These are phyloP conservation scores for Cyclotella atomus DNA, from an alignment of 108 stramenopile species.

Conservation along the genomic window DNA sequence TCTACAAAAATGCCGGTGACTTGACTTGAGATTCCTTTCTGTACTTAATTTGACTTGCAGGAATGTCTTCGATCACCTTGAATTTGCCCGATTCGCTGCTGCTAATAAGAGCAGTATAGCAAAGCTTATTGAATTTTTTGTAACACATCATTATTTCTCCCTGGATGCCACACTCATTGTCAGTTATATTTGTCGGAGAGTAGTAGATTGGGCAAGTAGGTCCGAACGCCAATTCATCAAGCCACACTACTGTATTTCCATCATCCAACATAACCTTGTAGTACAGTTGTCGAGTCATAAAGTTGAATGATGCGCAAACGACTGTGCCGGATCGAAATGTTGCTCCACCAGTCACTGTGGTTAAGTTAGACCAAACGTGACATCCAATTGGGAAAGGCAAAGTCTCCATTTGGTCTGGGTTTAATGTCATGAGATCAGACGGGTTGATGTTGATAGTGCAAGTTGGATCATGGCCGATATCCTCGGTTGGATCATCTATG, in stretches of 20 bases:
- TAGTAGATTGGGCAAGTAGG: not conserved
- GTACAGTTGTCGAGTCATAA: not conserved
- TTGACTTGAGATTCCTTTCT: not conserved
- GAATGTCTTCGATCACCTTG: not conserved
- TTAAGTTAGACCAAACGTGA: not conserved
- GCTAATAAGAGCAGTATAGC: not conserved
- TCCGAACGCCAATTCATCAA: not conserved
- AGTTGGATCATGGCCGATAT: not conserved
- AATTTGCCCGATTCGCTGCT: not conserved
- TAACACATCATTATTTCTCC: not conserved
- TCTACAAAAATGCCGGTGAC: not conserved
- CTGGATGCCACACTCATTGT: not conserved
- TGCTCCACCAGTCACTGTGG: not conserved
- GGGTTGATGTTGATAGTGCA: not conserved
- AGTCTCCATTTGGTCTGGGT: not conserved
- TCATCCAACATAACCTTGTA: not conserved
- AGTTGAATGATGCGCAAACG: not conserved
- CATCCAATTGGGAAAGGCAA: not conserved
- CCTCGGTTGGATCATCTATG: not conserved
- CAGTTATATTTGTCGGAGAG: not conserved
- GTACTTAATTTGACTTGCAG: not conserved
- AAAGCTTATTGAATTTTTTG: not conserved
- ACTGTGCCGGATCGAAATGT: not conserved
- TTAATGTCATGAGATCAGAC: not conserved
- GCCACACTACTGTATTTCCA: not conserved